phyloP scores from a whole-genome alignment of 306 rosid genomes.

The Castanea sativa region DNA sequence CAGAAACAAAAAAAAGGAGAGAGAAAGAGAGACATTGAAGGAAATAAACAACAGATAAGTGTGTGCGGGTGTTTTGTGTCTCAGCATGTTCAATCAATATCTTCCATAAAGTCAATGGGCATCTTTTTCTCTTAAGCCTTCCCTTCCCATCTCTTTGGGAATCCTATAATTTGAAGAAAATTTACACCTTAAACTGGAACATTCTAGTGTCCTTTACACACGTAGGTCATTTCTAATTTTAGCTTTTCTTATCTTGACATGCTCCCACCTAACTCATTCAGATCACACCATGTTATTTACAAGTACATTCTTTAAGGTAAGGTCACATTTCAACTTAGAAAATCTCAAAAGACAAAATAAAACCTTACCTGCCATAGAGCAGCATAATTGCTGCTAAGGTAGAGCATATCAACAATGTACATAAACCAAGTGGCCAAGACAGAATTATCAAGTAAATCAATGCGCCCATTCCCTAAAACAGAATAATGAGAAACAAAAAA shows the following conservation, averaged over 20 bases:
- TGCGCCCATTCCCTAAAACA: constrained; percentile 75
- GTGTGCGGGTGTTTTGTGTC: background rate
- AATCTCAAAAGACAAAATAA: constrained; percentile 25
- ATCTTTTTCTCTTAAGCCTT: constrained; percentile 1
- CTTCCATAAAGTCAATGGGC: background rate
- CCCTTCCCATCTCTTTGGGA: background rate
- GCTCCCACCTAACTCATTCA: background rate
- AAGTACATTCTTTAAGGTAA: constrained; percentile 6
- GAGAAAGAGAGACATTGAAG: background rate
- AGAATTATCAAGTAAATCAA: constrained; percentile 71
- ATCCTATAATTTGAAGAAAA: constrained; percentile 6
- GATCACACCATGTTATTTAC: background rate
- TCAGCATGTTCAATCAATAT: constrained; percentile 13
- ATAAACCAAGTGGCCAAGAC: constrained; percentile 93
- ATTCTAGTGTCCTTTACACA: background rate
- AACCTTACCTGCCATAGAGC: constrained; percentile 69
- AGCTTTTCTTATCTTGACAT: background rate
- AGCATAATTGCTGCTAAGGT: constrained; percentile 72
- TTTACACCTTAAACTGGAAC: background rate
- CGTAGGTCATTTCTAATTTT: background rate
- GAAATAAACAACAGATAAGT: background rate
- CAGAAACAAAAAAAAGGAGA: background rate
- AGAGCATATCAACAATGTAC: constrained; percentile 68
- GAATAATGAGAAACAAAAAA: constrained; percentile 11
- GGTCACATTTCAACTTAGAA: constrained; percentile 15